phyloP scores from a whole-genome alignment of 202 grass and related monocot species.

The Thinopyrum obtusiflorum region DNA sequence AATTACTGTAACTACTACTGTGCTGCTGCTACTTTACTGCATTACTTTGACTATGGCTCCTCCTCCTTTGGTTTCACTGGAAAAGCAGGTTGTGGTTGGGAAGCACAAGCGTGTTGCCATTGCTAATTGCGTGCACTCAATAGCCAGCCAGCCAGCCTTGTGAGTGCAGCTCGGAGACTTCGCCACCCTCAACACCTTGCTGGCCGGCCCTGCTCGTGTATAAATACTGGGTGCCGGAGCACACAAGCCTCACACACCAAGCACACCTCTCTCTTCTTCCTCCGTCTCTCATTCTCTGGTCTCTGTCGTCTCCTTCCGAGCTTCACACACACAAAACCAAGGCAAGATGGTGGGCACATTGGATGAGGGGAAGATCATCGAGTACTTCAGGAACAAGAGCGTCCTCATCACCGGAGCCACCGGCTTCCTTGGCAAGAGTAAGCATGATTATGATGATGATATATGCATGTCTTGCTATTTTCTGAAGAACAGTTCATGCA shows the following conservation, averaged over 20 bases:
- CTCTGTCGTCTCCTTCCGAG: too few relatives aligned
- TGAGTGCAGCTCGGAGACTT: not conserved
- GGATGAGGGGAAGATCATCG: conserved; percentile 54
- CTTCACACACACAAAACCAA: not conserved
- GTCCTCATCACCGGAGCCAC: conserved; percentile 87
- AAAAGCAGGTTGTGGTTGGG: not conserved
- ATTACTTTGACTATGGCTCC: not conserved
- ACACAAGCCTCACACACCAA: not conserved
- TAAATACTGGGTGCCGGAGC: conserved; percentile 32
- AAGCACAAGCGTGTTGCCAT: not conserved
- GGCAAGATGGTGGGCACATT: conserved; percentile 25
- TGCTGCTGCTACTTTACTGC: too few relatives aligned
- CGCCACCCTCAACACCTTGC: not conserved
- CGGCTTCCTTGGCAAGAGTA: conserved; percentile 92
- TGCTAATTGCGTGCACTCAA: conserved; percentile 20
- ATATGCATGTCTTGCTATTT: not conserved
- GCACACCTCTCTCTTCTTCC: not conserved
- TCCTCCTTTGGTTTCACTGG: not conserved
- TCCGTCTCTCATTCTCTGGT: not conserved
- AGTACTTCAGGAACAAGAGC: conserved; percentile 77
- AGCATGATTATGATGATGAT: too few relatives aligned
- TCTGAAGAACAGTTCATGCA: not conserved
- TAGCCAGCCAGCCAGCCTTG: not conserved
- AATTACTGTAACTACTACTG: too few relatives aligned
- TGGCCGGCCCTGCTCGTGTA: conserved; percentile 12